Conservation (phyloP, 2,329 filamentous ascomycete species). For the Periconia sp. region DNA sequence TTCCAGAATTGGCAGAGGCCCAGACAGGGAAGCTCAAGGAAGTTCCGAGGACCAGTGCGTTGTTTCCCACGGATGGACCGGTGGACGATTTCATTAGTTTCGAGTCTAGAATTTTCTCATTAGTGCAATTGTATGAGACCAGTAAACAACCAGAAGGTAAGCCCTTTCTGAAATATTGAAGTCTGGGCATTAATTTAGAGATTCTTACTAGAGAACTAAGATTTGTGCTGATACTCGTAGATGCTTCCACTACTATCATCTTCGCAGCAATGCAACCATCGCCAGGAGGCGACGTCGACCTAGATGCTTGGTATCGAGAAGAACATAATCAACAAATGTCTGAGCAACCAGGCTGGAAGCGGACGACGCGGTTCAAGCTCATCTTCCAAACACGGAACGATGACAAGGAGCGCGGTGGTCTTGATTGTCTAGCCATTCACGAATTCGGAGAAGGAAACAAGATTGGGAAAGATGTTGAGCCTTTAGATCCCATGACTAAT, state of each 20-base stretch:
- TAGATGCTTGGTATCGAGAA: slow-evolving; percentile 39
- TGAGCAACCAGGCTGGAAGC: slow-evolving; percentile 32
- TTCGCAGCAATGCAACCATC: slow-evolving; percentile 35
- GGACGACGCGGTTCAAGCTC: slow-evolving; percentile 29
- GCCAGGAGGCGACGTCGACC: slow-evolving; percentile 25
- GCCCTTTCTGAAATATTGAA: background rate
- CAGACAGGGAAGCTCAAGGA: slow-evolving; percentile 21
- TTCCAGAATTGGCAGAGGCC: slow-evolving; percentile 25
- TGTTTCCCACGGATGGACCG: slow-evolving; percentile 18
- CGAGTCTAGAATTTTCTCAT: slow-evolving; percentile 26
- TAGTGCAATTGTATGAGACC: slow-evolving; percentile 25
- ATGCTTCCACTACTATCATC: slow-evolving; percentile 26
- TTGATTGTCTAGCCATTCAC: slow-evolving; percentile 35
- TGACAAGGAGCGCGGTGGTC: slow-evolving; percentile 12
- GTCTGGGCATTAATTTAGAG: background rate
- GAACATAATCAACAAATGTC: slow-evolving; percentile 44
- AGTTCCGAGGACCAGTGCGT: slow-evolving; percentile 23
- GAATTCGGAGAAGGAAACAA: slow-evolving; percentile 35
- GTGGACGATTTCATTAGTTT: slow-evolving; percentile 26
- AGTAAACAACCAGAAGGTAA: slow-evolving; percentile 25
- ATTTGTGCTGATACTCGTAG: slow-evolving; percentile 1
- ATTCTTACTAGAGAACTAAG: background rate
- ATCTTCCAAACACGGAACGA: slow-evolving; percentile 19
- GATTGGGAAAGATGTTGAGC: slow-evolving; percentile 31
- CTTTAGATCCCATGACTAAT: slow-evolving; percentile 35